phyloP scores from a whole-genome alignment of 768 basidiomycete species.

The Leccinum olivaceopallidum region DNA sequence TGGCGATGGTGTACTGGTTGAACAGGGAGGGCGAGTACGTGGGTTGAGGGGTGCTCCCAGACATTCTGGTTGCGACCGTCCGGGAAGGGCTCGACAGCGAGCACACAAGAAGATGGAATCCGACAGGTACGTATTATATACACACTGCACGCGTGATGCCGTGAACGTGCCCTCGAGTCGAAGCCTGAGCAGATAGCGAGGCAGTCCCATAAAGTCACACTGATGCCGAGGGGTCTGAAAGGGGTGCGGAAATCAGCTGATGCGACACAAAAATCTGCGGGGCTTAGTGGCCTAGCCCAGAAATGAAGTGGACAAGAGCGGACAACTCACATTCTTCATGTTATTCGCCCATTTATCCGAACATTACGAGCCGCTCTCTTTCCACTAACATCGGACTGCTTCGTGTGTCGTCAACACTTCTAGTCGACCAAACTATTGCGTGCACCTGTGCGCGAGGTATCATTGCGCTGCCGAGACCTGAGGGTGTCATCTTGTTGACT shows the following conservation, averaged over 20 bases:
- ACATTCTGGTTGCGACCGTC: constrained; percentile 12
- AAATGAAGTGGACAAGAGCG: constrained; percentile 3
- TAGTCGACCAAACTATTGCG: not conserved
- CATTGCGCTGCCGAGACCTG: not conserved
- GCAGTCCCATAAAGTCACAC: not conserved
- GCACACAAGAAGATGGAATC: not conserved
- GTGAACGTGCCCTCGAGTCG: constrained; percentile 1
- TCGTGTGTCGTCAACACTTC: not conserved
- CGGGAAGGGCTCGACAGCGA: not conserved
- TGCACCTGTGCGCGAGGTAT: not conserved
- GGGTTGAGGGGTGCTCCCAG: constrained; percentile 8
- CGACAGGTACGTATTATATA: constrained; percentile 9
- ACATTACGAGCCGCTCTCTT: not conserved
- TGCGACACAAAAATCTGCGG: not conserved
- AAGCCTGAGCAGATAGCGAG: constrained; percentile 4
- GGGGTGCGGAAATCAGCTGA: constrained; percentile 5
- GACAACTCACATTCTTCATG: not conserved
- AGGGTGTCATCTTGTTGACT: not conserved
- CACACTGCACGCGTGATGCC: not conserved
- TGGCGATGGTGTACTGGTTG: constrained; percentile 22
- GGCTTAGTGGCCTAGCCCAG: constrained; percentile 1
- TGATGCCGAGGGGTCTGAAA: not conserved
- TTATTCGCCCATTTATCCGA: not conserved
- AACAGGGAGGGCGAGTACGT: constrained; percentile 12
- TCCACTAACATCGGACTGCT: not conserved